Conservation (phyloP, 345 rosid genomes). For the Turnera subulata region DNA sequence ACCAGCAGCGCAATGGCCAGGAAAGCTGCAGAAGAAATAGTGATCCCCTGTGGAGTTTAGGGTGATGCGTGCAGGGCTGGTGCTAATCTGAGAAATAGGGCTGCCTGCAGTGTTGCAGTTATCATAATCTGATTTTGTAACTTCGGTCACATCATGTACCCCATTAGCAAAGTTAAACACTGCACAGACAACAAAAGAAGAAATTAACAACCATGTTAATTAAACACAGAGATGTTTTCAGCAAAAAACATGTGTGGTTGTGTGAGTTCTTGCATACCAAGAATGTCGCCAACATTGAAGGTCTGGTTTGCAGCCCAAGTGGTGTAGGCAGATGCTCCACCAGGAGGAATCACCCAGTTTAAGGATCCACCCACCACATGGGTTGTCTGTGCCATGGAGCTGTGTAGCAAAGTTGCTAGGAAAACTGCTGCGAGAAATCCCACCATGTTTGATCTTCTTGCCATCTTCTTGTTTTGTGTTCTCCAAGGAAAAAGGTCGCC, state of each 20-base stretch:
- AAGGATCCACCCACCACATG: conserved; percentile 33
- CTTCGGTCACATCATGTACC: conserved; percentile 19
- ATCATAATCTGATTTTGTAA: conserved; percentile 21
- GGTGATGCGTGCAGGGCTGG: conserved; percentile 20
- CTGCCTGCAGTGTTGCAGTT: conserved; percentile 9
- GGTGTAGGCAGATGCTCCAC: conserved; percentile 3
- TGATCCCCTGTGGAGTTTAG: conserved; percentile 16
- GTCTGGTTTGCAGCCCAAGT: conserved; percentile 18
- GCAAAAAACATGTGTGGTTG: neutral
- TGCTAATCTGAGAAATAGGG: neutral
- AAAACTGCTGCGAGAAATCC: conserved; percentile 18
- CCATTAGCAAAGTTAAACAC: conserved; percentile 16
- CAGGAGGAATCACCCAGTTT: conserved; percentile 41
- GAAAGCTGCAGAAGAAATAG: conserved; percentile 17
- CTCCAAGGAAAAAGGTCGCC: conserved; percentile 24
- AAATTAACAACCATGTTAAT: neutral
- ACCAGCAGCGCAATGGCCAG: conserved; percentile 22
- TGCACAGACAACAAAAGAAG: neutral
- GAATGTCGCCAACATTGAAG: conserved; percentile 10
- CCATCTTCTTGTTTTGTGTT: conserved; percentile 30
- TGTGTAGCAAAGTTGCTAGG: conserved; percentile 17
- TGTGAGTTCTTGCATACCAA: conserved; percentile 7
- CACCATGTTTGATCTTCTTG: conserved; percentile 7
- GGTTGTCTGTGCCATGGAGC: conserved; percentile 29
- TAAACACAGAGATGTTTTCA: neutral